Base-by-base conservation (phyloP, 768 basidiomycete species). In the Boletus sp. region DNA sequence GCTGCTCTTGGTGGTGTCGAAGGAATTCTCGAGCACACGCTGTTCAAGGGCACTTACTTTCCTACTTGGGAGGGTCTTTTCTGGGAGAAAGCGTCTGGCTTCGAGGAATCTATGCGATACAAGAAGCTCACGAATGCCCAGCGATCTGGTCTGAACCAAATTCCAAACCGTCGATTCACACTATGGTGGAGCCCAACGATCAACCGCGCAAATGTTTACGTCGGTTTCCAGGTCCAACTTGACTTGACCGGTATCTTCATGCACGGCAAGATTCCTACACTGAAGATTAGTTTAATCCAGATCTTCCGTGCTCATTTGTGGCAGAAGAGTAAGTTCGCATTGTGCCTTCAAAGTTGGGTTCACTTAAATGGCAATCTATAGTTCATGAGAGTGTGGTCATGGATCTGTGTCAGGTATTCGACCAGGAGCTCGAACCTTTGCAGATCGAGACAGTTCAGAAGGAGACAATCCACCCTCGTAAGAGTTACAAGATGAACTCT, bases 401-500 rank as follows among this genome's bases (percentile, higher is more conserved):
- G 90, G 91, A 93, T 77, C 67, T 94, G 83, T 97, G 95, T 76
- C 96, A 98, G 81, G 96, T 98, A 21, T 97, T 99, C 65, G 97
- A 99, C 74, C 95, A 98, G 73, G 97, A 99, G 67, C 79, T 99
- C 33, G 97, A 99, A 70, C 95, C 97, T 4, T 75, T 99, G 15
- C 94, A 98, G 63, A 99, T 99, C 63, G 97, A 98, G 78, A 98
- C 95, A 0, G 97, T 99, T 0, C 97, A 98, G 72, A 99, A 99
- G 74, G 97, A 99, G 74, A 98, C 97, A 0, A 99, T 99, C 57
- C 97, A 97, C 71, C 96, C 96, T 64, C 90, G 96, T 75, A 98
- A 98, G 80, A 97, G 93, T 79, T 99, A 99, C 84, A 99, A 99
- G 83, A 98, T 99, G 97, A 99, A 99, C 75, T 97, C 94, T 8